Conservation (phyloP, 768 basidiomycete genomes). For the Coprinopsis strossmayeri region DNA sequence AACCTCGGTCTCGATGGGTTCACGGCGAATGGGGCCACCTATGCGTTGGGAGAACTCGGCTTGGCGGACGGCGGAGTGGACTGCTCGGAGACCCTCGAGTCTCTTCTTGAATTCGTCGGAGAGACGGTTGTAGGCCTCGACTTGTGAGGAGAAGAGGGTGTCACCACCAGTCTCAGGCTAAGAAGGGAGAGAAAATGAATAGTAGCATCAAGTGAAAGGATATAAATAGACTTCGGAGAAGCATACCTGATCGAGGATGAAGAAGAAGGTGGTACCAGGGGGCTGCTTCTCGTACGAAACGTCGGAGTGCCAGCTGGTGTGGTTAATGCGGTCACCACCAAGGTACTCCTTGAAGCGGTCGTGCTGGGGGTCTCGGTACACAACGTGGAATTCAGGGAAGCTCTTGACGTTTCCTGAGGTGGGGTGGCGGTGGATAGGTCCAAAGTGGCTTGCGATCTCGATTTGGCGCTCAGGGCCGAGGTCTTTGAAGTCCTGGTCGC, state of each 20-base stretch:
- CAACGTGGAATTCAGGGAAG: constrained; percentile 55
- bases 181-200: too few relatives aligned
- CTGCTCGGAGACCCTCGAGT: constrained; percentile 49
- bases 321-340: constrained; percentile 33
- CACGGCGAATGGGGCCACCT: constrained; percentile 42
- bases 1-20: constrained; percentile 42
- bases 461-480: constrained; percentile 45
- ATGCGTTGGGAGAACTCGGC: constrained; percentile 37
- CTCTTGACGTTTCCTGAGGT: constrained; percentile 47
- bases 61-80: constrained; percentile 50
- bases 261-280: constrained; percentile 51
- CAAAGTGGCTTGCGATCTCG: constrained; percentile 44
- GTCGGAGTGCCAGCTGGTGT: constrained; percentile 43
- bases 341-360: constrained; percentile 38
- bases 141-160: constrained; percentile 51
- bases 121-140: constrained; percentile 54
- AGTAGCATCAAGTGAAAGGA: too few relatives aligned
- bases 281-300: constrained; percentile 54
- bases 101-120: constrained; percentile 51
- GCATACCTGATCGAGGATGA: constrained; percentile 43
- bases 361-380: constrained; percentile 43
- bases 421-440: constrained; percentile 40
- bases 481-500: constrained; percentile 59
- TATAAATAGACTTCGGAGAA: too few relatives aligned
- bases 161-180: constrained; percentile 41